Evolutionary conservation across 148 eudicot species (phyloP), one percentile per base, ranked within the genome.

Genomic region (Chenopodium suecicum): DNA sequence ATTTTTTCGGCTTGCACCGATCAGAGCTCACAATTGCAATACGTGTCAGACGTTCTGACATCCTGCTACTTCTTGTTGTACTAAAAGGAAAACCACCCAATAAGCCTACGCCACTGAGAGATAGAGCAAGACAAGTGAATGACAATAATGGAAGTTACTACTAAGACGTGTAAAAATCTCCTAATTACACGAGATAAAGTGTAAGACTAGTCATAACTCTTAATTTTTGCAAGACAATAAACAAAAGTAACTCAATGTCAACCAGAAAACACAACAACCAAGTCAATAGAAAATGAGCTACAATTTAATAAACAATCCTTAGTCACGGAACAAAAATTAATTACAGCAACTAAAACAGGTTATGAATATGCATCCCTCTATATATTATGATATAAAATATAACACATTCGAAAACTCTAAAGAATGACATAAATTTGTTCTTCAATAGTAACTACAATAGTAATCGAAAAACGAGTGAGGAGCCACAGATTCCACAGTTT

Each of bases 1-100:
- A 96, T 86, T 96, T 96, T 74, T 96, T 96, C 11, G 98, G 99
- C 88, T 96, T 96, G 87, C 99, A 96, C 32, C 97, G 92, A 72
- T 96, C 99, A 52, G 94, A 89, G 78, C 94, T 96, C 58, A 96
- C 97, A 41, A 96, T 92, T 4, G 99, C 99, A 64, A 96, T 92
- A 89, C 98, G 98, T 32, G 98, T 94, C 83, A 96, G 85, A 80
- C 92, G 98, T 85, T 96, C 97, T 62, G 97, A 65, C 99, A 96
- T 96, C 80, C 84, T 68, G 62, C 62, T 52, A 16, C 84, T 75
- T 63, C 7, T 66, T 84, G 73, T 34, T 68, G 63, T 50, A 46
- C 19, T 23, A 78, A 27, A 64, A 11, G 58, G 66, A 82, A 74
- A 34, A 50, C 72, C 41, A 74, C 52, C 63, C 74, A 74, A 60